phyloP scores from a whole-genome alignment of 352 stramenopile species.

The Hyaloperonospora brassicae region DNA sequence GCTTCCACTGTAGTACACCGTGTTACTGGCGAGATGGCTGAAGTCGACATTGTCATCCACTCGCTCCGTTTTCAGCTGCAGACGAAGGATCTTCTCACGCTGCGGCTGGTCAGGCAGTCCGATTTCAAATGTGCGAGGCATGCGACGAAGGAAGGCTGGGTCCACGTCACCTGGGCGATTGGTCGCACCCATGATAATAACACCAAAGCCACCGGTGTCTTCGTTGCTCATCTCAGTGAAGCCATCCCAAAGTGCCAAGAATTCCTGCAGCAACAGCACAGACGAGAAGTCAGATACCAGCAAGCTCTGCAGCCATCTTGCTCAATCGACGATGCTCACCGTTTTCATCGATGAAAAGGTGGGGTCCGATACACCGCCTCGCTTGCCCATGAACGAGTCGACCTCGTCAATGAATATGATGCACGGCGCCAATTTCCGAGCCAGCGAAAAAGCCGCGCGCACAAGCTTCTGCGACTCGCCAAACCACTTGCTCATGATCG shows the following conservation, averaged over 20 bases:
- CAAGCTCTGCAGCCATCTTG: not conserved
- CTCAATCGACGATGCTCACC: slow-evolving; percentile 17
- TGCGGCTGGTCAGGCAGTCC: slow-evolving; percentile 80
- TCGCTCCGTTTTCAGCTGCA: slow-evolving; percentile 87
- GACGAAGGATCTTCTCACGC: slow-evolving; percentile 89
- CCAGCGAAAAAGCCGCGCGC: slow-evolving; percentile 88
- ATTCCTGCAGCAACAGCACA: slow-evolving; percentile 62
- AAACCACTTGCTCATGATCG: slow-evolving; percentile 89
- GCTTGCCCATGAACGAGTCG: slow-evolving; percentile 88
- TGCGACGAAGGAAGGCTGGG: slow-evolving; percentile 90
- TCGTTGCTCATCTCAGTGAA: slow-evolving; percentile 79
- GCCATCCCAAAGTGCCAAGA: slow-evolving; percentile 97
- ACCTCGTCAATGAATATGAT: slow-evolving; percentile 99
- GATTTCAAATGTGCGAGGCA: slow-evolving; percentile 95
- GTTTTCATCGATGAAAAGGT: slow-evolving; percentile 88
- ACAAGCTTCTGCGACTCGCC: slow-evolving; percentile 91
- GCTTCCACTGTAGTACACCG: slow-evolving; percentile 91
- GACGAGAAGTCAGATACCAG: slow-evolving; percentile 9
- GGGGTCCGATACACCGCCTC: slow-evolving; percentile 60
- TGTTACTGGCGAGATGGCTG: slow-evolving; percentile 70
- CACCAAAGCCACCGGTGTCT: slow-evolving; percentile 63
- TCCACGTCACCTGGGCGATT: slow-evolving; percentile 91
- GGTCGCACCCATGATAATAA: slow-evolving; percentile 95
- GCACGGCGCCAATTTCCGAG: slow-evolving; percentile 90
- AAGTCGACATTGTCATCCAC: slow-evolving; percentile 78